Percentiles rank a stretch among this genome's conserved stretches.
Conservation (phyloP, 257 asterid species). For the Capsicum chinense region DNA sequence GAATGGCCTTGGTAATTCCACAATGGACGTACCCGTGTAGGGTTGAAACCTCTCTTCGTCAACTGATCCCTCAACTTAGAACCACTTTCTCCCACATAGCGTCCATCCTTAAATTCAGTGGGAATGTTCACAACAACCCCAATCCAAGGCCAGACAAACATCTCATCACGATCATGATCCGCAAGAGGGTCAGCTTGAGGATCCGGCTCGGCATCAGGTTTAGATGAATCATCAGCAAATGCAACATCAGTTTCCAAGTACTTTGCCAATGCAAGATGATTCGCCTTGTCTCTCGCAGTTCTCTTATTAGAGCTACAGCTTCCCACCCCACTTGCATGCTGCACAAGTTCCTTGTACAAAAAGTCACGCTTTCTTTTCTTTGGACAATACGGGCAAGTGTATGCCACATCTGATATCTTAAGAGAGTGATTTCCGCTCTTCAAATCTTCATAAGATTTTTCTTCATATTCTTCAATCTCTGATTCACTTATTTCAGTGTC, state of each 20-base stretch:
- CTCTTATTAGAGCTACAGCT: conserved; percentile 60
- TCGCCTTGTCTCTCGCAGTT: conserved; percentile 60
- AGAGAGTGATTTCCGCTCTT: conserved; percentile 66
- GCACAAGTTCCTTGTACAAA: conserved; percentile 64
- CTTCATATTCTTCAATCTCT: conserved; percentile 48
- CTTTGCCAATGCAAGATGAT: conserved; percentile 76
- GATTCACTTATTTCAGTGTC: conserved; percentile 56
- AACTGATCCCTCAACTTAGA: conserved; percentile 62
- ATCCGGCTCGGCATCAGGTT: conserved; percentile 46
- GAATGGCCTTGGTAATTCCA: conserved; percentile 72
- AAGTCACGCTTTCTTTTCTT: conserved; percentile 60
- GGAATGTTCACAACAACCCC: conserved; percentile 77
- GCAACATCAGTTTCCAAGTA: conserved; percentile 59
- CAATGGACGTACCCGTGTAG: conserved; percentile 62
- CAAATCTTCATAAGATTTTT: conserved; percentile 45
- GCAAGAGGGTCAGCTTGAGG: conserved; percentile 55
- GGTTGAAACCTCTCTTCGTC: conserved; percentile 68
- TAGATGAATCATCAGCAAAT: conserved; percentile 49
- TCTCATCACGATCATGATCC: conserved; percentile 68
- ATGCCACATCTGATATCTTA: conserved; percentile 58
- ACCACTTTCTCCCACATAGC: conserved; percentile 69
- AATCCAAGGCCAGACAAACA: conserved; percentile 88
- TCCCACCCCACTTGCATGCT: conserved; percentile 72
- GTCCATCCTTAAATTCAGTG: conserved; percentile 54
- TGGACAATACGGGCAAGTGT: conserved; percentile 82